Conservation (phyloP, 371 early-diverging fungal genomes). For the Mortierella sp. region DNA sequence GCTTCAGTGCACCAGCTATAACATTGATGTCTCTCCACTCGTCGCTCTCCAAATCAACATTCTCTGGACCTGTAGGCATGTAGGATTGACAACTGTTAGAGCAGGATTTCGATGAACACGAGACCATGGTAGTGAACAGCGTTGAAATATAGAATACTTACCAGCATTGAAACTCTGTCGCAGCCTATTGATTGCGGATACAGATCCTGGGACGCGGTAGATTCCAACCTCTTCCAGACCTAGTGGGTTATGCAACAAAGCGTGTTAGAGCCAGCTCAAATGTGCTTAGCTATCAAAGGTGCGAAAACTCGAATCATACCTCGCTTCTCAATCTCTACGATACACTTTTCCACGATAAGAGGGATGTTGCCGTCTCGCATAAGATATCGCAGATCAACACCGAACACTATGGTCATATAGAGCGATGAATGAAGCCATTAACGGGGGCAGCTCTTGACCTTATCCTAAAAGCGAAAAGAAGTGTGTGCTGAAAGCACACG, state of each 20-base stretch:
- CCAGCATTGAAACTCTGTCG: conserved; percentile 71
- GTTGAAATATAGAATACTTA: no score
- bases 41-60: conserved; percentile 70
- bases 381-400: conserved; percentile 66
- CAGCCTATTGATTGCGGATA: conserved; percentile 71
- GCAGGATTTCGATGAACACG: no score
- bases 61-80: conserved; percentile 46
- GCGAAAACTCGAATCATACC: conserved; percentile 40
- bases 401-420: conserved; percentile 59
- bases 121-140: no score
- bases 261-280: no score
- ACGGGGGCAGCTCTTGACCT: no score
- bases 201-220: conserved; percentile 82
- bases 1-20: conserved; percentile 92
- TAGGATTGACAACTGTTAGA: no score
- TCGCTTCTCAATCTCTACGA: conserved; percentile 79
- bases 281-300: background rate
- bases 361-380: conserved; percentile 73
- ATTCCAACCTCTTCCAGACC: conserved; percentile 87
- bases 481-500: no score
- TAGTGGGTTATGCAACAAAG: conserved; percentile 8
- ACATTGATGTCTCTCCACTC: conserved; percentile 87
- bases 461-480: no score
- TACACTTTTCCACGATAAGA: conserved; percentile 74
- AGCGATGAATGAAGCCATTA: no score